Evolutionary conservation across 768 basidiomycete species (phyloP), one percentile per base, ranked within the genome.

Genomic region (Boletus pseudo-olivaceus): DNA sequence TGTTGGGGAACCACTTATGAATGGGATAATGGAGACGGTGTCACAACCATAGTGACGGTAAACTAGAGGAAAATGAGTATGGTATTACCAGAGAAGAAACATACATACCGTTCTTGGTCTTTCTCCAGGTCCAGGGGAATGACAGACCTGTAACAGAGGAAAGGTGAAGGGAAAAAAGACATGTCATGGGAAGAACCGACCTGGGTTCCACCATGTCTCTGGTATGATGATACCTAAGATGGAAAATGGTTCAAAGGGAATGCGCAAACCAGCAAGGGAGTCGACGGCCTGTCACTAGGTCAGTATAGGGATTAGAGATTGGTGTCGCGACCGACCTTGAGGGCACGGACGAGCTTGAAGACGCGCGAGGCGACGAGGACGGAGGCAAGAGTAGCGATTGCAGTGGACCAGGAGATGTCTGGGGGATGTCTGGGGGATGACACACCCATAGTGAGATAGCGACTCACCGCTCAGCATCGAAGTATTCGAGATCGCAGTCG

Each of bases 81-180:
- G 23, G 7, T 26, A 14, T 5, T 15, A 10, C 46, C n/a, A 34
- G 9, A 29, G 17, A 10, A 34, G 30, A 23, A 27, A 15, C 1
- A 29, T 10, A 26, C 55, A 23, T 40, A 54, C 63, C 29, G 23
- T 63, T 66, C 29, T 32, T 65, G 7, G 43, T 53, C 41, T 59
- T 60, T 51, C 62, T 63, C 65, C 61, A 66, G 33, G 56, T 54
- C 64, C 65, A 68, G 23, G 59, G 42, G 35, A 66, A 66, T 3
- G 48, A 17, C 4, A 49, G 6, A 11, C 65, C 62, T 65, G 5
- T 14, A 12, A 7, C 23, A 23, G 15, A n/a, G 17, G 30, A 35
- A 42, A 46, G 23, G 30, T 38, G 17, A 56, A 30, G 26, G 12
- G 4, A 30, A 33, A 37, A 23, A 49, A 5, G 8, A 23, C 23